phyloP scores from a whole-genome alignment of 371 early-diverging fungal species.

The Mortierella polycephala region DNA sequence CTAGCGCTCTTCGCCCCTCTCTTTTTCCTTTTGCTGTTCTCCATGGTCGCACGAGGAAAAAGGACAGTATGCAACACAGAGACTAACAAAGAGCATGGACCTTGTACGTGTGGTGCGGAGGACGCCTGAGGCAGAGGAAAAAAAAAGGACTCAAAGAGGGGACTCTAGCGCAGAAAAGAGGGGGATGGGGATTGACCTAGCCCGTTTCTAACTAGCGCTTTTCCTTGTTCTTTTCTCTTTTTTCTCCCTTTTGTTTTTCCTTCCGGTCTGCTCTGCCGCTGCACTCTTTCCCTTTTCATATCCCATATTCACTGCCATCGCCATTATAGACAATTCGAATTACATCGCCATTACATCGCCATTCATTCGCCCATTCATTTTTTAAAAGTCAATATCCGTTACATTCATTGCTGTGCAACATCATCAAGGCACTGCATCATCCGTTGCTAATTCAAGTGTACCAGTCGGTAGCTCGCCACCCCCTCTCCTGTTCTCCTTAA shows the following conservation, averaged over 20 bases:
- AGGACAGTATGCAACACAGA: background rate
- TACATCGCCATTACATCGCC: background rate
- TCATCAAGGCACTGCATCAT: too few species aligned
- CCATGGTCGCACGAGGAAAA: conserved; percentile 3
- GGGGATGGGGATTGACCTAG: background rate
- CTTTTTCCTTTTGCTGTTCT: background rate
- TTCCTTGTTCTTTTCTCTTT: background rate
- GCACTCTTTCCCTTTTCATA: background rate
- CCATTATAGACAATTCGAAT: background rate
- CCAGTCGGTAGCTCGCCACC: too few species aligned
- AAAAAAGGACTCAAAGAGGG: too few species aligned
- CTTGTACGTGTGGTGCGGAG: too few species aligned
- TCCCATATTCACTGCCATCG: background rate
- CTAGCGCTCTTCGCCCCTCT: background rate
- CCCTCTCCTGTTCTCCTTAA: too few species aligned
- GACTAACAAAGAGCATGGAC: too few species aligned
- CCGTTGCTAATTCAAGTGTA: too few species aligned
- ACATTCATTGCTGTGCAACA: too few species aligned
- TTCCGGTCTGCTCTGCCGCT: background rate
- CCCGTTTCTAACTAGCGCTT: background rate
- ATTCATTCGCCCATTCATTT: background rate
- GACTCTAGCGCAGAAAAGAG: background rate
- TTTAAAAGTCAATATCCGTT: too few species aligned
- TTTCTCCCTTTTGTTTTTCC: background rate
- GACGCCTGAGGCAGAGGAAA: too few species aligned